A percentile compares a stretch with the other conserved stretches of the same genome.
Conservation (phyloP, 306 rosid species). For the Purshia tridentata region DNA sequence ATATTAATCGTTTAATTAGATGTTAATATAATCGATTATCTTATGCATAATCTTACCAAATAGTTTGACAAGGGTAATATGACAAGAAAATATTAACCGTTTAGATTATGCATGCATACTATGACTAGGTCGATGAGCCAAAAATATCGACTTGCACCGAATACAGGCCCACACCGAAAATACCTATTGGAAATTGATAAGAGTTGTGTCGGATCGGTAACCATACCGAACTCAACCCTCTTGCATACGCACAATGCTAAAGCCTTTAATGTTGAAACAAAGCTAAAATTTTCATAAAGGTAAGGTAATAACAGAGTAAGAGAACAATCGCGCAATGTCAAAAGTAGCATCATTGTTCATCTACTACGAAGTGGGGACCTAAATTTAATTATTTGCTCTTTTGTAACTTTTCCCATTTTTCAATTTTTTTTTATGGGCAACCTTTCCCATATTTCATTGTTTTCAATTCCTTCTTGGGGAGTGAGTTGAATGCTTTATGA, state of each 20-base stretch:
- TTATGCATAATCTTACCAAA: no score
- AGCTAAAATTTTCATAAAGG: not conserved
- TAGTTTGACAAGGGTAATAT: no score
- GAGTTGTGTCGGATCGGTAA: no score
- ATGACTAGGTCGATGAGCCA: no score
- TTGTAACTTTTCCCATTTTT: not conserved
- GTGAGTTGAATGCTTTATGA: not conserved
- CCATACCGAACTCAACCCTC: no score
- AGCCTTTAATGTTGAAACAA: conserved; percentile 7
- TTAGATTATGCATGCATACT: no score
- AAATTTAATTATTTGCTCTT: not conserved
- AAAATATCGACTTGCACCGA: no score
- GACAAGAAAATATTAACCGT: no score
- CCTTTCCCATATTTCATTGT: not conserved
- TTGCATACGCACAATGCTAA: not conserved
- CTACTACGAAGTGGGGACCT: conserved; percentile 14
- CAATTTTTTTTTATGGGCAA: not conserved
- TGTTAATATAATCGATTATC: no score
- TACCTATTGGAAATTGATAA: no score
- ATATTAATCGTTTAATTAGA: no score
- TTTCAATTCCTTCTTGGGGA: not conserved
- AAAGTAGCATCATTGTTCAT: conserved; percentile 5
- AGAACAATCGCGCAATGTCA: conserved; percentile 8
- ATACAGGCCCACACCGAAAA: no score
- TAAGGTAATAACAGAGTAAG: not conserved